Evolutionary conservation across 2,329 filamentous ascomycete species (phyloP), one percentile per base, ranked within the genome.

Genomic region (Stachybotrys chartarum): DNA sequence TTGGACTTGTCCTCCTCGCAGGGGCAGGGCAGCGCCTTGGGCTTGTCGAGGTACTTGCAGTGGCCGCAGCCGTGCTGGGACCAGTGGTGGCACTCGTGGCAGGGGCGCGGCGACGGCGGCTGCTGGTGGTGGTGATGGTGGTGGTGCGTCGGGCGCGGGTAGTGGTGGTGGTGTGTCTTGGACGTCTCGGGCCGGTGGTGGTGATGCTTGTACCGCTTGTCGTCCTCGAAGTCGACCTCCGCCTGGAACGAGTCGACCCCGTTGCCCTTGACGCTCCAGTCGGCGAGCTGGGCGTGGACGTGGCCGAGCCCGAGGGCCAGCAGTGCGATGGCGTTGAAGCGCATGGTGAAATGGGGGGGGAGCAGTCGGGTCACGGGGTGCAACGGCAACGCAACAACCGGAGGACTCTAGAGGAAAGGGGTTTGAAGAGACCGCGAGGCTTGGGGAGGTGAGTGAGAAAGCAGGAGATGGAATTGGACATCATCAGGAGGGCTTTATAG

Each of bases 251-350:
- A 32, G 49, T 51, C 6, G 24, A n/a, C 49, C 11, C 50, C 49
- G 30, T 31, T 18, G 50, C 30, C 24, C 11, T 39, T 17, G 35
- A 8, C 17, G 50, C 31, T 30, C 50, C 35, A 18, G 16, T 42
- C 35, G 50, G 14, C 32, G 50, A 51, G 50, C 50, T 52, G 31
- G 24, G 63, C 63, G 35, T 64, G 60, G 51, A 60, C 59, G 46
- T 64, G 51, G 50, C 62, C 59, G 49, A 56, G 60, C 39, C 60
- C 53, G 17, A 64, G 44, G 51, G 63, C 63, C 63, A 65, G 46
- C 14, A 61, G 48, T 59, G 59, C 63, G 54, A 67, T 51, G 44
- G 59, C 35, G 51, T 61, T 61, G 58, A 56, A 58, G 49, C 58
- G 61, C 64, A 67, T 67, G 17, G 45, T 39, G 35, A 39, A 39